Percentiles rank a stretch among this genome's conserved stretches.
Conservation (phyloP, 306 rosid species). For the Sphenostylis stenocarpa region DNA sequence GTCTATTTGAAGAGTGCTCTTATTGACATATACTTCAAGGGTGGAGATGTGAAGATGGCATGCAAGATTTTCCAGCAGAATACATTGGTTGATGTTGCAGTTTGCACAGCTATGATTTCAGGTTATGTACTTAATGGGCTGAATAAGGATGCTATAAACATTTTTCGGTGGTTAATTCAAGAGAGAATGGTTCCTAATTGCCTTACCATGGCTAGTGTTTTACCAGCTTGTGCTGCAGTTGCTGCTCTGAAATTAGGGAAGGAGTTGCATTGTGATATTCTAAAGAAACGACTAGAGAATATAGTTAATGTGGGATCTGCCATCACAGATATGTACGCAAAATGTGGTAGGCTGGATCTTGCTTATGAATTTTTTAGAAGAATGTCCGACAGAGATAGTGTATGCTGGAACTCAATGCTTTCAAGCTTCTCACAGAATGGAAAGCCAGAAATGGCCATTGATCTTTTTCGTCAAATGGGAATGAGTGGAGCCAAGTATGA, state of each 20-base stretch:
- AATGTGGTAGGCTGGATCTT: constrained; percentile 80
- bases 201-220: constrained; percentile 64
- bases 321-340: constrained; percentile 77
- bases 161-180: constrained; percentile 60
- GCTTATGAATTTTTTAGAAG: constrained; percentile 52
- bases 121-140: constrained; percentile 66
- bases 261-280: constrained; percentile 68
- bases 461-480: constrained; percentile 74
- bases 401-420: constrained; percentile 88
- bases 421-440: constrained; percentile 71
- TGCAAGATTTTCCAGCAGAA: constrained; percentile 50
- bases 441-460: constrained; percentile 64
- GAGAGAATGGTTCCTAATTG: constrained; percentile 65
- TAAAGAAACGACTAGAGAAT: constrained; percentile 48
- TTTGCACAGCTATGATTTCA: constrained; percentile 77
- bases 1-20: constrained; percentile 69
- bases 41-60: constrained; percentile 59
- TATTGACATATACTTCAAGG: constrained; percentile 62
- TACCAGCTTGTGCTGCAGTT: constrained; percentile 75
- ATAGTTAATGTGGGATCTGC: constrained; percentile 65
- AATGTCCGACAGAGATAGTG: constrained; percentile 61
- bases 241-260: constrained; percentile 65
- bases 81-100: constrained; percentile 52
- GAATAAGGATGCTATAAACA: constrained; percentile 56
- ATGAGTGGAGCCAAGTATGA: constrained; percentile 53